phyloP scores from a whole-genome alignment of 495 filamentous ascomycete species.

The Filosporella fistucella region DNA sequence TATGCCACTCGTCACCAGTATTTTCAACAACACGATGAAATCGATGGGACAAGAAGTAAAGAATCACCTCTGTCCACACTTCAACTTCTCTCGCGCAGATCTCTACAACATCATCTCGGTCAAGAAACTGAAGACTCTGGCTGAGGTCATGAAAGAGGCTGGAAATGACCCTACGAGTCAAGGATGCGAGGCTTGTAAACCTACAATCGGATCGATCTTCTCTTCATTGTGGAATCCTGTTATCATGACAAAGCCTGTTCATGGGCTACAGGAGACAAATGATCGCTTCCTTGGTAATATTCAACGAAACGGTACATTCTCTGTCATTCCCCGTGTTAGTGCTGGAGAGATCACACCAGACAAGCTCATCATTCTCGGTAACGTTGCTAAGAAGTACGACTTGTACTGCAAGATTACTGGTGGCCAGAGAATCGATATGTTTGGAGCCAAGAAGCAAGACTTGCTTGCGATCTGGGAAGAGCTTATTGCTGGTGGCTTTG shows the following conservation, averaged over 20 bases:
- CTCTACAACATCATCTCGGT: conserved; percentile 87
- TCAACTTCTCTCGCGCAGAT: conserved; percentile 81
- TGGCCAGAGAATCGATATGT: conserved; percentile 94
- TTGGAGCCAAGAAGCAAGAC: conserved; percentile 90
- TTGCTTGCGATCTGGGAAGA: conserved; percentile 83
- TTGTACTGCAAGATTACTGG: conserved; percentile 96
- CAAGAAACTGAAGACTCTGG: conserved; percentile 71
- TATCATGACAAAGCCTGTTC: conserved; percentile 68
- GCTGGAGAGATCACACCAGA: conserved; percentile 91
- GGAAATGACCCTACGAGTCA: conserved; percentile 70
- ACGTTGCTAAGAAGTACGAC: conserved; percentile 82
- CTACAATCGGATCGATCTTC: conserved; percentile 79
- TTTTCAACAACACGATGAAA: conserved; percentile 91
- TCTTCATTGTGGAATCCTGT: conserved; percentile 83
- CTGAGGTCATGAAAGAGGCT: conserved; percentile 76
- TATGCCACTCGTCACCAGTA: conserved; percentile 85
- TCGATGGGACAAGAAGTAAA: conserved; percentile 88
- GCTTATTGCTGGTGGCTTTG: conserved; percentile 87
- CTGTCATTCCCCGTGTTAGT: conserved; percentile 79
- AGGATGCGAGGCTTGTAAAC: conserved; percentile 94
- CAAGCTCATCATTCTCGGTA: conserved; percentile 82
- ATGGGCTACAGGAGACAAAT: conserved; percentile 91
- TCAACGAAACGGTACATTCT: conserved; percentile 91
- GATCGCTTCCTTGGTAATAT: conserved; percentile 93
- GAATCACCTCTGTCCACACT: conserved; percentile 85